These are phyloP conservation scores for Adenanthera pavonina DNA, from an alignment of 306 rosid genomes.

Conservation along the genomic window DNA sequence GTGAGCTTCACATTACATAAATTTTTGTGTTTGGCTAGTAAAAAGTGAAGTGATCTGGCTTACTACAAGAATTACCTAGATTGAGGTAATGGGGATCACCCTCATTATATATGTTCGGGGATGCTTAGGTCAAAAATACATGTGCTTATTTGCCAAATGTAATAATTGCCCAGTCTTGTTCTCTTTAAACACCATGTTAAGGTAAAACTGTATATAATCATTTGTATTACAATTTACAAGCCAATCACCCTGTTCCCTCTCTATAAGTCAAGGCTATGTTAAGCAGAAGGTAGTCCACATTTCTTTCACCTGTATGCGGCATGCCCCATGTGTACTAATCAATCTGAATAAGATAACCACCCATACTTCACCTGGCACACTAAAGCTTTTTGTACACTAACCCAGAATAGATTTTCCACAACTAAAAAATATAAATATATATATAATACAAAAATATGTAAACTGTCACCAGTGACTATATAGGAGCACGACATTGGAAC, in stretches of 20 bases:
- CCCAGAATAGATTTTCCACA: conserved; percentile 42
- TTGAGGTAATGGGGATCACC: too few relatives aligned
- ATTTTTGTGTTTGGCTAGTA: too few relatives aligned
- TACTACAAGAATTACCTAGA: too few relatives aligned
- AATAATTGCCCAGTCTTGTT: neutral
- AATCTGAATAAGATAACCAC: conserved; percentile 36
- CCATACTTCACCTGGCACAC: conserved; percentile 39
- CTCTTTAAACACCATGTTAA: conserved; percentile 18
- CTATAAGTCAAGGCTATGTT: conserved; percentile 45
- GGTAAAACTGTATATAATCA: conserved; percentile 23
- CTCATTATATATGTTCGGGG: too few relatives aligned
- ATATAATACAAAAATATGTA: conserved; percentile 30
- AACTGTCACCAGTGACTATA: conserved; percentile 36
- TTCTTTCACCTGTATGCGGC: conserved; percentile 46
- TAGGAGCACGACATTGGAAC: neutral
- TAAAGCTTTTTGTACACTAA: conserved; percentile 45
- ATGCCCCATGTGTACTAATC: conserved; percentile 43
- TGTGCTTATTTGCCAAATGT: neutral
- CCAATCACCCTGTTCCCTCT: conserved; percentile 47
- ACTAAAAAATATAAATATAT: conserved; percentile 27
- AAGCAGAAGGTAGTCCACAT: conserved; percentile 44
- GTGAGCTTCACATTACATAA: too few relatives aligned
- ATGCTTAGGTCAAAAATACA: too few relatives aligned
- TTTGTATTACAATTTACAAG: conserved; percentile 53
- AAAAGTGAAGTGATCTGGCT: too few relatives aligned